Percentiles rank a stretch among this genome's conserved stretches.
Evolutionary conservation across 2,329 filamentous ascomycete species (phyloP).

Genomic region (Verticillium dahliae): DNA sequence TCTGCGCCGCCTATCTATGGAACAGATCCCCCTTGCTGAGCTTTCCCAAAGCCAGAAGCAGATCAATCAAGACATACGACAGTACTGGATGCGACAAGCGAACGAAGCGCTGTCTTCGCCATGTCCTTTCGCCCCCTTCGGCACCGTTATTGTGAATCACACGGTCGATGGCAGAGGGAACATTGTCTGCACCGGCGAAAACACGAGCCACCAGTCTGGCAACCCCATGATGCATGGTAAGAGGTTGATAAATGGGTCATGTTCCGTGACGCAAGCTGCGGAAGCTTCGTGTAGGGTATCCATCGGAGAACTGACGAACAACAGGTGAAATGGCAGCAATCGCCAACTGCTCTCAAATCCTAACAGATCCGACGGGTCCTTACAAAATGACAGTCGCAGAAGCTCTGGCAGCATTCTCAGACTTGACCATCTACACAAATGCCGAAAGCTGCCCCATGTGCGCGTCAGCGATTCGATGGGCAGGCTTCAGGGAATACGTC

Average conservation of each 20-base stretch:
- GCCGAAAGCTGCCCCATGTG: constrained; percentile 54
- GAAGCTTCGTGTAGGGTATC: no score
- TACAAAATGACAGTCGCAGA: constrained; percentile 34
- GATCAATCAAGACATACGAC: constrained; percentile 27
- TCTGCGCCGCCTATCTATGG: neutral
- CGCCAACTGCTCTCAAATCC: constrained; percentile 41
- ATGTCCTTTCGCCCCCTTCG: constrained; percentile 48
- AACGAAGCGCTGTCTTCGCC: constrained; percentile 38
- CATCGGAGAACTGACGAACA: neutral
- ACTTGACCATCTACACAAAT: constrained; percentile 49
- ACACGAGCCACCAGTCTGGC: constrained; percentile 33
- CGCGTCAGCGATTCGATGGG: constrained; percentile 48
- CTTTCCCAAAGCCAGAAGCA: neutral
- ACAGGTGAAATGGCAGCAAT: constrained; percentile 48
- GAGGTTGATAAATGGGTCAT: no score
- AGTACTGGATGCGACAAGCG: constrained; percentile 46
- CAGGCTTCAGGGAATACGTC: constrained; percentile 48
- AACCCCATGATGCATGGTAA: constrained; percentile 48
- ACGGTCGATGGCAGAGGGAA: constrained; percentile 33
- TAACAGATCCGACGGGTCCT: constrained; percentile 36
- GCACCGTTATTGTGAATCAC: constrained; percentile 49
- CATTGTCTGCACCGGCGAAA: constrained; percentile 43
- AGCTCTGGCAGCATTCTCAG: constrained; percentile 35
- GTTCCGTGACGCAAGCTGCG: no score
- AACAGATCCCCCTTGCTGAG: neutral